Base-by-base conservation (phyloP, 768 basidiomycete genomes). In the Auricularia sp. region DNA sequence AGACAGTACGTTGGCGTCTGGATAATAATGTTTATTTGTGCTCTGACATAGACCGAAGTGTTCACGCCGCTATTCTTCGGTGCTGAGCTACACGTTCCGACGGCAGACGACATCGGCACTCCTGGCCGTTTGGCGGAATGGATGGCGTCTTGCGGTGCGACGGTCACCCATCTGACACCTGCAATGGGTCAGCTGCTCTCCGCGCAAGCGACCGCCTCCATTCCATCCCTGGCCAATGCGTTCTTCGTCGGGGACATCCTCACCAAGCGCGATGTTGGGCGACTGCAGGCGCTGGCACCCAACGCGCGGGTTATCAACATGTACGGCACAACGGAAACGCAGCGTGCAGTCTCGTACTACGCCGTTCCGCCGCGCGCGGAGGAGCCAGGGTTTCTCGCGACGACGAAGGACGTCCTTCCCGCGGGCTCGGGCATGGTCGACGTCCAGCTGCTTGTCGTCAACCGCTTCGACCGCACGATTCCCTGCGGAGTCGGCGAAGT, bases 221-320 rank as follows among this genome's bases (percentile, higher is more conserved):
- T 98, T 68, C 89, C 93, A 4, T 85, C 89, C 6, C 86, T 99
- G 24, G 78, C 76, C 44, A 93, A 89, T 71, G 97, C 97, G 10
- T 98, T 99, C 81, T 98, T 99, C 73, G 97, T 99, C 56, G 97
- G 97, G n/a, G 97, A 99, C 73, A 87, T 98, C 54, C 86, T 99
- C 64, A 98, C 97, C 67, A 99, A 98, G 76, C 90, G 97, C 54
- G 97, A 99, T 75, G 98, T 96, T 71, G 84, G 90, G 51, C 90
- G 97, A 42, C 82, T 99, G 2, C 97, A 99, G 74, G 82, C 90
- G 2, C 87, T 99, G 61, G 97, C 96, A 2, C 79, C 85, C 13
- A 97, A 98, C 70, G 94, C 95, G 14, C 81, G 86, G 39, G 98
- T 99, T 73, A 88, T 98, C 76, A 99, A 99, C 81, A 99, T 99